Base-by-base conservation (phyloP, 331 rosid species). In the Pyrus hybrid region DNA sequence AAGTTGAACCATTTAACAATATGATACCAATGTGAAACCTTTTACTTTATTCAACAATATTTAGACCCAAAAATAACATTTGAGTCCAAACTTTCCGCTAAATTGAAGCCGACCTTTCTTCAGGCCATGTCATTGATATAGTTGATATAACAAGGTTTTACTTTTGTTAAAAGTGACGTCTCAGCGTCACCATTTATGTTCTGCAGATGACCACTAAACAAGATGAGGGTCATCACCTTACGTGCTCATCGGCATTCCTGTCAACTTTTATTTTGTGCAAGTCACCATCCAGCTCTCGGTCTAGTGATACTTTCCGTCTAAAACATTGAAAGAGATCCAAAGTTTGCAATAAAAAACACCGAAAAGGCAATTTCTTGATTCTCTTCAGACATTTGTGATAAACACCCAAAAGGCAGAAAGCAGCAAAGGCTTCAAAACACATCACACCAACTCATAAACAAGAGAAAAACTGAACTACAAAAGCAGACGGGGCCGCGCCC, bases 1-100 rank as follows among this genome's bases (percentile, higher is more conserved):
- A 43, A 13, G 5, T 0, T 43, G 17, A 43, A 43, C 17, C 17
- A 43, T 3, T 43, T 43, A 13, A 3, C 1, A 43, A 5, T 1
- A 6, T 1, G 51, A 13, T 0, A 1, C 2, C 0, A 14, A 13
- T 13, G 7, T 45, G 2, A 1, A 45, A 1, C 18, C 0, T 13
- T 45, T 13, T 13, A 5, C 51, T 13, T 43, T 43, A 43, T 43
- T 45, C 51, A 13, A 45, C 51, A 45, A 43, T 13, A 13, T 45
- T 13, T 13, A 13, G 18, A 45, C 53, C 53, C 18, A 45, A 45
- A 45, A 13, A 45, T 12, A 43, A 43, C 49, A 43, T 43, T 43
- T 12, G 1, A 37, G 49, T 43, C 16, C 51, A 37, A 37, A 37
- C 45, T 13, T 45, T 45, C 51, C 51, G 16, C 51, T 14, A 13